Percentiles rank a stretch among this genome's conserved stretches.
Evolutionary conservation across 495 filamentous ascomycete genomes (phyloP).

Genomic region (Neurospora tetrasperma): DNA sequence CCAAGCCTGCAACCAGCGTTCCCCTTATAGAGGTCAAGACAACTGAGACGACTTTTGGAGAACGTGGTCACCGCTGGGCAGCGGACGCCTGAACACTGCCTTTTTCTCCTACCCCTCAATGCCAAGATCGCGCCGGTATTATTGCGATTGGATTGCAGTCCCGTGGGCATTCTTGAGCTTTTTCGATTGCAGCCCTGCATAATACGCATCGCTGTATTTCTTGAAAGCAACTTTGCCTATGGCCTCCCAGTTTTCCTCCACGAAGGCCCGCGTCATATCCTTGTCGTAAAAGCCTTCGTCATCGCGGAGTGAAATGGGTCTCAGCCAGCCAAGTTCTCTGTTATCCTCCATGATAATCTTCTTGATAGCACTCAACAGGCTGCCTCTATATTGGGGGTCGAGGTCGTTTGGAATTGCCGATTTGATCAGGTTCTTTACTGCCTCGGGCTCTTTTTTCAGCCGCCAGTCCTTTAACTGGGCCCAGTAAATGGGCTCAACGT

Average conservation of each 20-base stretch:
- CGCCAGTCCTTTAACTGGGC: constrained; percentile 18
- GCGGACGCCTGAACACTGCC: neutral
- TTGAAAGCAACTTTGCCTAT: constrained; percentile 24
- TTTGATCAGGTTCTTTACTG: constrained; percentile 29
- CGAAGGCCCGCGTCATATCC: constrained; percentile 23
- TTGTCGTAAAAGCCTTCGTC: constrained; percentile 30
- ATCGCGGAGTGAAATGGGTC: constrained; percentile 11
- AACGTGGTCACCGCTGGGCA: neutral
- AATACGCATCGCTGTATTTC: constrained; percentile 13
- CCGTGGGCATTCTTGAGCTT: neutral
- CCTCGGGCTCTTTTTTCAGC: constrained; percentile 14
- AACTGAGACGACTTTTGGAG: neutral
- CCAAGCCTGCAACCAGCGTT: neutral
- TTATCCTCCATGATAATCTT: constrained; percentile 28
- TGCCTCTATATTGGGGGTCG: constrained; percentile 11
- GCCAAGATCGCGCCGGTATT: neutral
- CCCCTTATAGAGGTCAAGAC: too few species aligned
- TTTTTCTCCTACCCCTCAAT: neutral
- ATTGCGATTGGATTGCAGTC: neutral
- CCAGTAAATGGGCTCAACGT: constrained; percentile 18
- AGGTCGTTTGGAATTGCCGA: constrained; percentile 13
- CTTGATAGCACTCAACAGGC: constrained; percentile 21
- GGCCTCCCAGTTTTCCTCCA: constrained; percentile 23
- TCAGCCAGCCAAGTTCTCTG: neutral
- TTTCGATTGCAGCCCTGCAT: constrained; percentile 14